Evolutionary conservation across 2,329 filamentous ascomycete genomes (phyloP).

Genomic region (Botrytis aclada): DNA sequence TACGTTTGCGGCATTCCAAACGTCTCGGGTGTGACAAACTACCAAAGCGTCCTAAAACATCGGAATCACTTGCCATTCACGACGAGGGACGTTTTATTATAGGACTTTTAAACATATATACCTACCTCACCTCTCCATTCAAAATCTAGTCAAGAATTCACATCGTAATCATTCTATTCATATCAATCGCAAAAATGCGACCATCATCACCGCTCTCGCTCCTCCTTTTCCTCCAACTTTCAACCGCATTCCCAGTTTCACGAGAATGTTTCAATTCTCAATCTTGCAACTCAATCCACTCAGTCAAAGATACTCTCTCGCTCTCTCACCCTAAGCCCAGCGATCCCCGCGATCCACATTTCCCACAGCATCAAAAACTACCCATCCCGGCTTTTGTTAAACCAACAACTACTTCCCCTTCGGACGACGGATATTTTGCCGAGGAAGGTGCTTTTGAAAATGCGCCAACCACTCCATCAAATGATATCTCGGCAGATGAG

Average conservation of each 20-base stretch:
- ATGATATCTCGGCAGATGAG: conserved; percentile 23
- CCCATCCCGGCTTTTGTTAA: background rate
- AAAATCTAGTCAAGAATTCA: background rate
- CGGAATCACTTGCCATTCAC: background rate
- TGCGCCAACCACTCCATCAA: conserved; percentile 28
- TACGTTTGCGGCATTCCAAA: conserved; percentile 7
- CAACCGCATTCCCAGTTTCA: conserved; percentile 21
- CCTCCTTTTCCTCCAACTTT: conserved; percentile 24
- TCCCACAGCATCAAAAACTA: conserved; percentile 30
- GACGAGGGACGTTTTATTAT: background rate
- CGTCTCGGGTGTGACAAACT: background rate
- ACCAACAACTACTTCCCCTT: conserved; percentile 1
- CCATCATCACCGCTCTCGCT: conserved; percentile 17
- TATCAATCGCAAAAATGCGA: conserved; percentile 9
- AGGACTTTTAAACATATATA: background rate
- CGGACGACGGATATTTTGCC: background rate
- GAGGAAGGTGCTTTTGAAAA: conserved; percentile 31
- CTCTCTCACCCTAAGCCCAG: background rate
- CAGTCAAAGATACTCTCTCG: background rate
- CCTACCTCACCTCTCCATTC: background rate
- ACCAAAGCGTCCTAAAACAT: background rate
- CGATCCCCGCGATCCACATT: conserved; percentile 27
- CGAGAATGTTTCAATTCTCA: conserved; percentile 9
- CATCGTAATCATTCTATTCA: background rate
- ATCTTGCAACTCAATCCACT: background rate